phyloP scores from a whole-genome alignment of 2,329 filamentous ascomycete species.

The Phyllosticta citribraziliensis region DNA sequence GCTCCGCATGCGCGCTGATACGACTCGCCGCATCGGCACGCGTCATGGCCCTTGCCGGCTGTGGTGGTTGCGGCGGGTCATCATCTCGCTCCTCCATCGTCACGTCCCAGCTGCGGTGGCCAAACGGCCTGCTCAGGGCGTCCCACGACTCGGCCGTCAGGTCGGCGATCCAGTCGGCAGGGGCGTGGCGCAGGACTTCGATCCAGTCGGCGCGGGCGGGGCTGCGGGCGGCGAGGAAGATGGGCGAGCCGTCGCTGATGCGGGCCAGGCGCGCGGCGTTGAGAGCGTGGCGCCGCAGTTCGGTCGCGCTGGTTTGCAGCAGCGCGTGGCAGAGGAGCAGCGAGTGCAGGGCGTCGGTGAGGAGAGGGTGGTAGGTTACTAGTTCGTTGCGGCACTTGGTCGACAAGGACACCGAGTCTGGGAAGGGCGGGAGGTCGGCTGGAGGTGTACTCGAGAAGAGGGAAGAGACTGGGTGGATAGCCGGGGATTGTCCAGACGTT shows the following conservation, averaged over 20 bases:
- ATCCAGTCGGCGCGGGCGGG: conserved; percentile 72
- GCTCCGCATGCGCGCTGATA: neutral
- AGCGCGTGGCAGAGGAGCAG: conserved; percentile 71
- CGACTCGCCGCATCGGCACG: neutral
- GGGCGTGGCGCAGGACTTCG: conserved; percentile 57
- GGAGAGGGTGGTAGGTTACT: conserved; percentile 70
- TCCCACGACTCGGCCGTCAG: conserved; percentile 57
- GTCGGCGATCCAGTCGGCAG: conserved; percentile 47
- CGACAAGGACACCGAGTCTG: conserved; percentile 31
- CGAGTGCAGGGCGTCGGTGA: conserved; percentile 69
- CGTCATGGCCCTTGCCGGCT: neutral
- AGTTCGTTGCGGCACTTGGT: conserved; percentile 40
- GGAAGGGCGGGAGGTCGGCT: conserved; percentile 57
- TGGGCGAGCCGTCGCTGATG: conserved; percentile 68
- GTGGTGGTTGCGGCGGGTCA: neutral
- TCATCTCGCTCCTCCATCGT: neutral
- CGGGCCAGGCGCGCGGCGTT: conserved; percentile 69
- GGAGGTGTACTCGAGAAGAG: conserved; percentile 64
- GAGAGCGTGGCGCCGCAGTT: conserved; percentile 68
- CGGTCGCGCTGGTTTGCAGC: conserved; percentile 66
- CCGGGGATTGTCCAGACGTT: neutral
- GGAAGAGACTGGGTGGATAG: conserved; percentile 47
- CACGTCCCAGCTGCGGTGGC: conserved; percentile 27
- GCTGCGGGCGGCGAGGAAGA: conserved; percentile 64
- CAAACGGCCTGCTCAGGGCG: conserved; percentile 48